Evolutionary conservation across 257 asterid species (phyloP), one percentile per base, ranked within the genome.

Genomic region (Henckelia pumila): DNA sequence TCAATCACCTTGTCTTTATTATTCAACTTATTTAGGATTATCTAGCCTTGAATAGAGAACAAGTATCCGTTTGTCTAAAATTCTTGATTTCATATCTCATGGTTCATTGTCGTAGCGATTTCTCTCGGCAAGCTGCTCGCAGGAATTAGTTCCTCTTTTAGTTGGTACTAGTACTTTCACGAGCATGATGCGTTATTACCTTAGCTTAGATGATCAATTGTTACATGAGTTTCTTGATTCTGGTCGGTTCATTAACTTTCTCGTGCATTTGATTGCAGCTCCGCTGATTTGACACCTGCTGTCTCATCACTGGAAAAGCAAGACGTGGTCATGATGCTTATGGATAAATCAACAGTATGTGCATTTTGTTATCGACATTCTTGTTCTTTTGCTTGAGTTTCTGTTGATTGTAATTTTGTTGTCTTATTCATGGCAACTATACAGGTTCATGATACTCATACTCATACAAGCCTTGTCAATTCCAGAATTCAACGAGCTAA

Each of bases 401-500:
- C 5, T 4, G 23, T 67, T 5, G 3, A 14, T n/a, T 17, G 23
- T 50, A 29, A 33, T 29, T 61, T 26, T 1, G 10, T 28, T 29
- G 20, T 57, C 59, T 63, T 26, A 19, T 30, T 53, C 73, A 33
- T 64, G 30, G 24, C 26, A 53, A 17, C 61, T 79, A 56, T 67
- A 29, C 73, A 85, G 91, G 75, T 69, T 44, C 74, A 21, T n/a
- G 82, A 63, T 37, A 63, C 76, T 64, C 79, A 63, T 37, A 63
- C 76, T 64, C 79, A 66, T 40, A 65, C 74, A 10, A 72, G 77
- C 44, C 66, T 55, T 32, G 58, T 35, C 28, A 25, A 57, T 76
- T 30, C 22, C 22, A 81, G 65, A 80, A 80, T 76, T 80, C 87
- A 78, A 68, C 84, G 78, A 65, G 88, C 84, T 0, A 87, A 78